Evolutionary conservation across 768 basidiomycete genomes (phyloP).

Genomic region (Mycena olivaceomarginata): DNA sequence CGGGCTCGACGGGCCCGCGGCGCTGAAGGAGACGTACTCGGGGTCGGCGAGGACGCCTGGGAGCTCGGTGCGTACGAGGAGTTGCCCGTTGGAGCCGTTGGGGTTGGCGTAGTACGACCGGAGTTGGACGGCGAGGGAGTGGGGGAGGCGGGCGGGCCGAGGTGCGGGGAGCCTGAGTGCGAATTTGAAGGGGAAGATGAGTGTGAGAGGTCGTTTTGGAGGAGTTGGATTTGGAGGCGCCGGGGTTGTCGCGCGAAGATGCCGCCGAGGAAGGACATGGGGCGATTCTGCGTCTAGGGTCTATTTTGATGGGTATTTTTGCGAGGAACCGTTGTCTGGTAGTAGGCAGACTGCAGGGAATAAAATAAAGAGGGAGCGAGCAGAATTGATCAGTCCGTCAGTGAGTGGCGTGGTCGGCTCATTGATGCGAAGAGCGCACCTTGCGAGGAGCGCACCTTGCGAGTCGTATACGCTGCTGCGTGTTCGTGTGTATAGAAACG

Average conservation of each 20-base stretch:
- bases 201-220: constrained; percentile 1
- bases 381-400: too few species aligned
- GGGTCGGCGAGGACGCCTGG: constrained; percentile 10
- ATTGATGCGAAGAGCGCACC: too few species aligned
- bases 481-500: too few species aligned
- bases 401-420: too few species aligned
- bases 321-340: too few species aligned
- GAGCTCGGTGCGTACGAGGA: background rate
- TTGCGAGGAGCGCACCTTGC: too few species aligned
- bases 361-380: too few species aligned
- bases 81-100: background rate
- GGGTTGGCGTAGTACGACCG: background rate
- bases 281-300: background rate
- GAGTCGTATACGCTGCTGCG: too few species aligned
- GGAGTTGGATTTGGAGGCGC: background rate
- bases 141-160: too few species aligned
- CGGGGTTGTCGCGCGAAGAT: constrained; percentile 36
- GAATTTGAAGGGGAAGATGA: background rate
- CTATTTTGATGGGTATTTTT: background rate
- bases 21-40: constrained; percentile 38
- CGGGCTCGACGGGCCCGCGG: constrained; percentile 29
- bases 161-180: too few species aligned
- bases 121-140: background rate
- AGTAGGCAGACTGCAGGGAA: too few species aligned
- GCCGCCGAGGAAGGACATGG: constrained; percentile 45